Evolutionary conservation across 352 stramenopile genomes (phyloP), one percentile per base, ranked within the genome.

Genomic region (Pythium phragmiticola): DNA sequence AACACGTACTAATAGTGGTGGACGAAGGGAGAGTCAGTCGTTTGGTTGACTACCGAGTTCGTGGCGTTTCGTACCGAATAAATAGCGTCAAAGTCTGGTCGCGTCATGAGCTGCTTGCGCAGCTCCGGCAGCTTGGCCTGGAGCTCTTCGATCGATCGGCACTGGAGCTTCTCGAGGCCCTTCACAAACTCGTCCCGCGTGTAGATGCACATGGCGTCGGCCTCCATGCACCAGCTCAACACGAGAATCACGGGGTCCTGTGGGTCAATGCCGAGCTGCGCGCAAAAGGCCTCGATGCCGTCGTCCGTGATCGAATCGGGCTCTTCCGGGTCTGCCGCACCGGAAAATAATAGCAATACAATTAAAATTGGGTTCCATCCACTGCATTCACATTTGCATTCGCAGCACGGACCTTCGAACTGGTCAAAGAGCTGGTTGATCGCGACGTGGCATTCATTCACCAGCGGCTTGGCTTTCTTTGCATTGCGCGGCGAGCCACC

Each of bases 191-290:
- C 87, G 2, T 71, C 67, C 46, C 76, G 77, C 46, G 83, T 90
- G 60, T 83, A 96, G 43, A 90, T 66, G 57, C 87, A 89, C 85
- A 94, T 94, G 1, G 72, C 80, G 26, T 78, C 72, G 1, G 87
- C 80, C 3, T 89, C 77, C 87, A 96, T 96, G 46, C 69, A 72
- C 57, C 72, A 96, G 63, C 83, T 91, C 28, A 96, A 70, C 26
- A 82, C 86, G 46, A 96, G 63, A 60, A 92, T 85, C 53, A 94
- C 84, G 0, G 84, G 84, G 46, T 96, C 85, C 59, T 96, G 80
- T 3, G 87, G 39, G 47, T 93, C 85, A 28, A 94, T 72, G 4
- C 70, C 82, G 17, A 96, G 62, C 33, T 84, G 72, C 16, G 88
- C 72, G 70, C 87, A 96, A 30, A 96, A 70, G 3, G 62, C 53